phyloP scores from a whole-genome alignment of 495 filamentous ascomycete species.

The Penicillium cinerascens region DNA sequence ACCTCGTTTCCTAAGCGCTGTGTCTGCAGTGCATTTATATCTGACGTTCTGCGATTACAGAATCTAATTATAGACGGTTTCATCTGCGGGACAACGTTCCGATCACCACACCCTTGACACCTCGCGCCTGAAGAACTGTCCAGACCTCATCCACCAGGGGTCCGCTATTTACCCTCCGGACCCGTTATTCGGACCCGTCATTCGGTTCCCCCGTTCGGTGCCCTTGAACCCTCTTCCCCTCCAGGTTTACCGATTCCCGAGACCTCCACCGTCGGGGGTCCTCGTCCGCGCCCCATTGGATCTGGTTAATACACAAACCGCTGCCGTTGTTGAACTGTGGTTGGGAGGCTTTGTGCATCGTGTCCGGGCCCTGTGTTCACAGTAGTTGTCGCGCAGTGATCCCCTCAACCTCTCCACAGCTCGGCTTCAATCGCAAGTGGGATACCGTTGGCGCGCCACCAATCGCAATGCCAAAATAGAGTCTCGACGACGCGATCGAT shows the following conservation, averaged over 20 bases:
- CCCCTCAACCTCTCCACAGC: background rate
- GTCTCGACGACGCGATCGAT: conserved; percentile 25
- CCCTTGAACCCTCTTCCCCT: conserved; percentile 7
- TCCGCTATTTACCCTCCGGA: background rate
- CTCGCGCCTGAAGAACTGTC: conserved; percentile 3
- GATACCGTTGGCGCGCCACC: conserved; percentile 23
- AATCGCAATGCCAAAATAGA: conserved; percentile 45
- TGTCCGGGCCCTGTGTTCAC: background rate
- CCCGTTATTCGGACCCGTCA: conserved; percentile 17
- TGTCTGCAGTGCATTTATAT: conserved; percentile 23
- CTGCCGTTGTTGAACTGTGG: background rate
- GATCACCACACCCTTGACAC: conserved; percentile 5
- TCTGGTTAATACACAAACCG: background rate
- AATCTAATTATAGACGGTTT: conserved; percentile 23
- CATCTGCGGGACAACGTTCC: conserved; percentile 24
- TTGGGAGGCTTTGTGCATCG: background rate
- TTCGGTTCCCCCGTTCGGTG: conserved; percentile 5
- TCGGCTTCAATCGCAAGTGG: conserved; percentile 15
- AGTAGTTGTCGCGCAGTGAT: background rate
- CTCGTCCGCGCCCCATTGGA: conserved; percentile 9
- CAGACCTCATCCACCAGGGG: conserved; percentile 2
- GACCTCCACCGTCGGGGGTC: conserved; percentile 1
- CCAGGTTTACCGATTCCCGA: conserved; percentile 14
- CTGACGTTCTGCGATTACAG: conserved; percentile 29
- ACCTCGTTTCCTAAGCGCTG: conserved; percentile 20